Conservation (phyloP, 202 grass and related monocot species). For the Miscanthus sacchariflorus region DNA sequence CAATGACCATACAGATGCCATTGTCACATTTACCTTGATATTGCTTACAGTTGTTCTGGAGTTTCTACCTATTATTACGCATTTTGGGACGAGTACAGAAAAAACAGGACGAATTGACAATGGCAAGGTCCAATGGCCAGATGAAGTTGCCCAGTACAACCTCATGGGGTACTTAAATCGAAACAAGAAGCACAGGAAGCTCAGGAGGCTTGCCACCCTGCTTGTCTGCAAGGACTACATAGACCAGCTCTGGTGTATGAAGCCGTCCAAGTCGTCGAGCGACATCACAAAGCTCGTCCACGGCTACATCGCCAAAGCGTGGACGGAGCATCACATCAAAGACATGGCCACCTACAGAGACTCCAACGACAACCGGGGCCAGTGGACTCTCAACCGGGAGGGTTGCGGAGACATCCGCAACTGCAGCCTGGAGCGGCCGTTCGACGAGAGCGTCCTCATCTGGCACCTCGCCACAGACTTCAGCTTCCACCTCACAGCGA, state of each 20-base stretch:
- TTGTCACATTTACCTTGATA: too few species aligned
- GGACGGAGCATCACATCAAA: not conserved
- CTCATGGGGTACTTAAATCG: not conserved
- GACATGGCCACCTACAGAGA: not conserved
- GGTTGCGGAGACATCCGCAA: accelerated
- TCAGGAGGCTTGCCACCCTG: not conserved
- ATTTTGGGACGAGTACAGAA: too few species aligned
- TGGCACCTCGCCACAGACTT: not conserved
- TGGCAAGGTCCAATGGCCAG: not conserved
- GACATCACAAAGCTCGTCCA: not conserved
- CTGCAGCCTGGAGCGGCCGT: not conserved
- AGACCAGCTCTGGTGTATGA: conserved; percentile 26
- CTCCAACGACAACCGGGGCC: not conserved
- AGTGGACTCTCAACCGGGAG: not conserved
- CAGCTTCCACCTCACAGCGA: not conserved
- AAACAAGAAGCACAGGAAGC: not conserved
- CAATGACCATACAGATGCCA: too few species aligned
- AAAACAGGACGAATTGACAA: too few species aligned
- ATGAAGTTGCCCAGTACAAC: conserved; percentile 8
- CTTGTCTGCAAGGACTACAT: not conserved
- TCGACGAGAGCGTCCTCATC: not conserved
- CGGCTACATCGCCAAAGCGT: not conserved
- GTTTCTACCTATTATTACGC: too few species aligned
- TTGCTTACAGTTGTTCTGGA: too few species aligned
- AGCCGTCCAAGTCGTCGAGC: not conserved